Base-by-base conservation (phyloP, 768 basidiomycete species). In the Rhodotorula toruloides region DNA sequence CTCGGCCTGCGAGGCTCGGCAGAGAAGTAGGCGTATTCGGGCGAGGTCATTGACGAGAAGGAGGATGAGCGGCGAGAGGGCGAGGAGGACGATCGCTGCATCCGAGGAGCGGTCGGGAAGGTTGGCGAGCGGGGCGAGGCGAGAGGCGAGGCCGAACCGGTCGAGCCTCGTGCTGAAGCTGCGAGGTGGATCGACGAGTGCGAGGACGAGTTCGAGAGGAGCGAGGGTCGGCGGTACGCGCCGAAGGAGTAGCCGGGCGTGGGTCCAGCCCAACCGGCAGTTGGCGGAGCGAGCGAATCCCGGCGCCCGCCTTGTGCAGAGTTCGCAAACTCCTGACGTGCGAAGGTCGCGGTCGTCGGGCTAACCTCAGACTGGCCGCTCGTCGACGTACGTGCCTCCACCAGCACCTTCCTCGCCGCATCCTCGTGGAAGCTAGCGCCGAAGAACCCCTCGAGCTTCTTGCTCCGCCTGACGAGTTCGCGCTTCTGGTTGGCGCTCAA, bases 381-480 rank as follows among this genome's bases (percentile, higher is more conserved):
- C 36, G 14, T 14, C 49, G 16, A 27, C 37, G n/a, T 8, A 25
- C 34, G 19, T 13, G 27, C 14, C 2, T 39, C 36, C 0, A 43
- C 56, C 7, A 58, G 32, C 2, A 48, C 58, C 22, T 42, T 34
- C 34, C 36, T 31, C 8, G 55, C 57, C 36, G 68, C 54, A 0
- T 9, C n/a, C 54, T 64, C 63, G 32, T 61, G 59, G 22, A 66
- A 36, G 19, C 55, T 42, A n/a, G 44, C 54, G 12, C 71, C 71
- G 14, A 72, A 59, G 36, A 72, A 17, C 7, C 47, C 46, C 44
- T 72, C 59, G 27, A 72, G 56, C 54, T 72, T 72, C 53, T 68
- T 69, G 44, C 52, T 67, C 44, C 65, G 19, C 49, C 53, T 17
- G 1, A 72, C 64, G 22, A 67, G 55, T 25, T 54, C 65, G 21